Base-by-base conservation (phyloP, 23 red algal species). In the Agarophyton chilense region DNA sequence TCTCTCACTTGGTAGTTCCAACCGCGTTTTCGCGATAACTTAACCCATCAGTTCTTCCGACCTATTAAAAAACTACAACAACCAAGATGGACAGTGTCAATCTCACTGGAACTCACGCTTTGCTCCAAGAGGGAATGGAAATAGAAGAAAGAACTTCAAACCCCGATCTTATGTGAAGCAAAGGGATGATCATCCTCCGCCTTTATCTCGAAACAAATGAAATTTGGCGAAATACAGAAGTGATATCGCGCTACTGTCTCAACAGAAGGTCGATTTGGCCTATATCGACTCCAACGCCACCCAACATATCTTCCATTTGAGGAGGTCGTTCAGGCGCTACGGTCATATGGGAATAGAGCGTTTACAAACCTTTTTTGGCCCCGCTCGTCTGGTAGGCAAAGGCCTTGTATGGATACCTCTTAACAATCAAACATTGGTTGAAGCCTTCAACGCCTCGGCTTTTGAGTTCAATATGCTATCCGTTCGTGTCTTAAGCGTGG, bases 401-500 rank as follows among this genome's bases (percentile, higher is more conserved):
- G 54, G n/a, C 50, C 12, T 61, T 8, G 49, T 58, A 8, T 41
- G n/a, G 11, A 82, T 82, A 24, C 78, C 52, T 25, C 31, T 82
- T 21, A 25, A 29, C 52, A n/a, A n/a, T n/a, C n/a, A n/a, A n/a
- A n/a, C n/a, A n/a, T n/a, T n/a, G n/a, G n/a, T n/a, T n/a, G n/a
- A 55, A 31, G 14, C 49, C 54, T 50, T 32, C 51, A 47, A 82
- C 26, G 49, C 53, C 9, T 52, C 53, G 18, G 47, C 34, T 21
- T 61, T 61, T 36, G 22, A 50, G 22, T 61, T 52, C 47, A 82
- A 82, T 33, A 82, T 82, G 32, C 49, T 82, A 5, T 82, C 78
- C 21, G 78, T 82, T 29, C 0, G 78, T 57, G 22, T 82, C 19
- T 18, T 82, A 18, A 61, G 36, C 11, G 26, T 36, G 22, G 54